Conservation (phyloP, 441 rosid genomes). For the Brassica balearica region DNA sequence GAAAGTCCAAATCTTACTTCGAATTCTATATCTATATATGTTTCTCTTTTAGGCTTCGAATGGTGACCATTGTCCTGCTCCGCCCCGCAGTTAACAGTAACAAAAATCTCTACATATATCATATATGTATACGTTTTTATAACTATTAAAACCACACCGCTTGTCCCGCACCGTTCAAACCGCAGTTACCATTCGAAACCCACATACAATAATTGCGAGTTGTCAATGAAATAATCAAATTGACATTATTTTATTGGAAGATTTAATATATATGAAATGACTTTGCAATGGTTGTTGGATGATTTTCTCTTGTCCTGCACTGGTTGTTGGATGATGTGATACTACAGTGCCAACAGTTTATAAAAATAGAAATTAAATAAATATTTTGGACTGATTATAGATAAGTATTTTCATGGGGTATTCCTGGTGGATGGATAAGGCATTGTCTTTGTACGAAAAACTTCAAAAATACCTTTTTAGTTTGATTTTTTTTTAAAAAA, state of each 20-base stretch:
- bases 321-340: conserved; percentile 43
- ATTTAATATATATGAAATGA: conserved; percentile 35
- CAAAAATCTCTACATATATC: too few species aligned
- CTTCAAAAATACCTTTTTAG: not conserved
- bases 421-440: not conserved
- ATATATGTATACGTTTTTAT: too few species aligned
- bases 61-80: too few species aligned
- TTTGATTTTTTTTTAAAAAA: not conserved
- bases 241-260: conserved; percentile 11
- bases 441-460: not conserved
- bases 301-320: conserved; percentile 22
- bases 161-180: too few species aligned
- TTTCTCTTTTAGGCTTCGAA: not conserved
- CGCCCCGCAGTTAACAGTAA: too few species aligned
- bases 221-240: conserved; percentile 27
- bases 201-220: conserved; percentile 3
- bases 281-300: conserved; percentile 44
- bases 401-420: not conserved
- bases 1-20: conserved; percentile 2
- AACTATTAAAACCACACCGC: too few species aligned
- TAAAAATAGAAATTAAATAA: not conserved
- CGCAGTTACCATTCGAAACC: too few species aligned
- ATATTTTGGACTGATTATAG: conserved; percentile 22
- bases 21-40: not conserved
- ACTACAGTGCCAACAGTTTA: conserved; percentile 23